Evolutionary conservation across 768 basidiomycete species (phyloP), one percentile per base, ranked within the genome.

Genomic region (Coprinopsis cinerea): DNA sequence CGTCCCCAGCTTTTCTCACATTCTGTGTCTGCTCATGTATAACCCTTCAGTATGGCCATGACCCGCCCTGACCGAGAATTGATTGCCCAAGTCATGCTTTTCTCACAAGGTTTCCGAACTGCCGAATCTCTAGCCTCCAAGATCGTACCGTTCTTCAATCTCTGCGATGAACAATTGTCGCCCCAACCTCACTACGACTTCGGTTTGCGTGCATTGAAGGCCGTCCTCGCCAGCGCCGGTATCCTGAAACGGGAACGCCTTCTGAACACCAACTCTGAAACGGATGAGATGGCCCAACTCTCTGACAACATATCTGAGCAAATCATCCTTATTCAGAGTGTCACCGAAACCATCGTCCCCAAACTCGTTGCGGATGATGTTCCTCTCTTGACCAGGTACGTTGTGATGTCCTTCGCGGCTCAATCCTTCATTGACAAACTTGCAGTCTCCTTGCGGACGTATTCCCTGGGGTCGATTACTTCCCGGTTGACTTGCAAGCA

Each of bases 131-230:
- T 99, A n/a, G 96, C 96, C 1, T 92, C 92, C 48, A 98, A 98
- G 68, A 90, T 98, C 51, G 96, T 99, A 10, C 96, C 96, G 0
- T 98, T 99, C 76, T 99, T 99, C 79, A 95, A 95, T 64, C 85
- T 99, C 48, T 99, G 96, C 56, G 86, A 93, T 53, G 96, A 98
- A 59, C 95, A 98, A 57, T 78, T 98, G 18, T 98, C 96, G 0
- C 83, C 89, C 20, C 96, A 99, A 60, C 92, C 94, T 1, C 96
- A 99, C 71, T 99, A 99, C 62, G 96, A 99, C 72, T 99, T 99
- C 60, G 96, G 96, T 70, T 76, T 99, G 26, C 91, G 96, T 55
- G 96, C 96, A 2, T 75, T 99, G 49, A 99, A 99, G 65, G 89
- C 96, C 24, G 96, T 99, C 4, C 76, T 99, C 24, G 84, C 92